Evolutionary conservation across 345 rosid species (phyloP).

Genomic region (Eucalyptus microcorys): DNA sequence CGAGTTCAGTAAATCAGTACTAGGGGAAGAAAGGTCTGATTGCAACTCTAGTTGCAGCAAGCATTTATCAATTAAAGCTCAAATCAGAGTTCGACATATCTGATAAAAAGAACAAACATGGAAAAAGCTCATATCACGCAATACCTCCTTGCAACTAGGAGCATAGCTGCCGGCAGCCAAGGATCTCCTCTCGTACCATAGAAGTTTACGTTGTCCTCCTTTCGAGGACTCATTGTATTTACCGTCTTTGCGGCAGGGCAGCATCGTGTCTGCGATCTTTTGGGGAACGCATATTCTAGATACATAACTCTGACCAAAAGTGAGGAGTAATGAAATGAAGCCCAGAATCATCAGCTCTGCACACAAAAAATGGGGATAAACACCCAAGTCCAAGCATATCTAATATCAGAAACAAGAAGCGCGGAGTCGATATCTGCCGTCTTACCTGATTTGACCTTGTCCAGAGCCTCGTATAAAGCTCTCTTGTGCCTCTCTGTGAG

Average conservation of each 20-base stretch:
- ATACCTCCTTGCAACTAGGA: conserved; percentile 43
- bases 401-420: background rate
- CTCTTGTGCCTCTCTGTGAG: conserved; percentile 67
- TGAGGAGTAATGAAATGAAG: conserved; percentile 80
- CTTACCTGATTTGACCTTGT: conserved; percentile 82
- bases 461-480: conserved; percentile 77
- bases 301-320: conserved; percentile 60
- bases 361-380: background rate
- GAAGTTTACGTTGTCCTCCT: conserved; percentile 30
- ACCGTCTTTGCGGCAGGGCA: conserved; percentile 37
- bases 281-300: conserved; percentile 52
- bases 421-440: background rate
- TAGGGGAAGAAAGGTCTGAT: background rate
- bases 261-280: conserved; percentile 43
- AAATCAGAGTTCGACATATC: background rate
- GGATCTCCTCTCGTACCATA: conserved; percentile 45
- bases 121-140: background rate
- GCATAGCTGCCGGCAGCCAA: conserved; percentile 17
- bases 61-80: background rate
- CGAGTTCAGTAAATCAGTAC: background rate
- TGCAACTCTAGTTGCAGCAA: background rate
- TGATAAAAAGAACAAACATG: background rate
- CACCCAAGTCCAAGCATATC: background rate
- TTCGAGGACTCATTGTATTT: background rate
- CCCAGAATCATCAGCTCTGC: conserved; percentile 95